Evolutionary conservation across 2,329 filamentous ascomycete species (phyloP).

Genomic region (Calonectria henricotiae): DNA sequence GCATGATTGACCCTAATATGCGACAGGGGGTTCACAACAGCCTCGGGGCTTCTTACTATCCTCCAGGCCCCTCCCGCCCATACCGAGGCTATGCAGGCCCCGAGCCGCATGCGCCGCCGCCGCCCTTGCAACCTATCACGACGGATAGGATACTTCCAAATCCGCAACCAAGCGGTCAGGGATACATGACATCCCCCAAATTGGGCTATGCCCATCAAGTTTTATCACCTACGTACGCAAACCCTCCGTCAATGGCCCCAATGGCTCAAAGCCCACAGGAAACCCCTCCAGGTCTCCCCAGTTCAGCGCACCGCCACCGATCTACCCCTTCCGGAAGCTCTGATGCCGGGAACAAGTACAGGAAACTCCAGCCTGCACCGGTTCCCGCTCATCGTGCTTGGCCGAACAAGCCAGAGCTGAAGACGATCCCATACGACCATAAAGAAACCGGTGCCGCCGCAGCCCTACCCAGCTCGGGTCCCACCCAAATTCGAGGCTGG

Average conservation of each 20-base stretch:
- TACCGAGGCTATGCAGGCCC: constrained; percentile 56
- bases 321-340: constrained; percentile 60
- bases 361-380: constrained; percentile 74
- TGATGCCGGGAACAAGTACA: constrained; percentile 65
- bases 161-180: constrained; percentile 53
- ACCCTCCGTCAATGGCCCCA: constrained; percentile 52
- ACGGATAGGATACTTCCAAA: constrained; percentile 58
- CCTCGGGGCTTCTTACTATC: constrained; percentile 54
- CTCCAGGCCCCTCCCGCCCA: constrained; percentile 51
- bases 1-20: constrained; percentile 56
- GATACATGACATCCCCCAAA: constrained; percentile 58
- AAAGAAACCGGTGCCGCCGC: constrained; percentile 73
- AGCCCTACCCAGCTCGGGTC: constrained; percentile 70
- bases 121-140: constrained; percentile 51
- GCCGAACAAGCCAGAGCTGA: constrained; percentile 68
- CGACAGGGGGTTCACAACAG: constrained; percentile 51
- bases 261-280: constrained; percentile 59
- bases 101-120: constrained; percentile 52
- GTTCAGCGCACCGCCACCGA: constrained; percentile 57
- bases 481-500: constrained; percentile 73
- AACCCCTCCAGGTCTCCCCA: constrained; percentile 54
- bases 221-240: constrained; percentile 60
- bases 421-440: constrained; percentile 74
- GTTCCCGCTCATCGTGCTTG: constrained; percentile 68
- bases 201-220: constrained; percentile 55